Conservation (phyloP, 345 rosid species). For the Arabidopsis thaliana region DNA sequence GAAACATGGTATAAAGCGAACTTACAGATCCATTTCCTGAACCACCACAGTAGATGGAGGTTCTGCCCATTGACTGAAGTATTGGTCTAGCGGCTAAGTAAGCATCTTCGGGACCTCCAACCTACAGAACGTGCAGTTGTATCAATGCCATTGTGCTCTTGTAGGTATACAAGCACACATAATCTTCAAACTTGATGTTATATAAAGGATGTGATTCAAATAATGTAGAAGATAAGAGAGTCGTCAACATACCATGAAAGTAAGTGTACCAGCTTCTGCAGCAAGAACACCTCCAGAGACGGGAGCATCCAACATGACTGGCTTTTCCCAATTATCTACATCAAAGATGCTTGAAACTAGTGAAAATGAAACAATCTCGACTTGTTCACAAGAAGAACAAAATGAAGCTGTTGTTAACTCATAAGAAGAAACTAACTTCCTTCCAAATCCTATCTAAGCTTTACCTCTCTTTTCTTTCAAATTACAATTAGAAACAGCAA, state of each 20-base stretch:
- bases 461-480: slow-evolving; percentile 72
- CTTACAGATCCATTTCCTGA: slow-evolving; percentile 96
- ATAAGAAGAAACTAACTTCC: not conserved
- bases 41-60: slow-evolving; percentile 83
- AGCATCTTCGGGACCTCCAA: slow-evolving; percentile 87
- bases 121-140: slow-evolving; percentile 52
- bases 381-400: slow-evolving; percentile 2
- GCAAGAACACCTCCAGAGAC: slow-evolving; percentile 97
- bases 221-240: slow-evolving; percentile 19
- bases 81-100: slow-evolving; percentile 71
- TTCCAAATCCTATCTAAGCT: not conserved
- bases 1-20: slow-evolving; percentile 19
- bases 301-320: slow-evolving; percentile 96
- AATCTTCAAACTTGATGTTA: too few relatives aligned
- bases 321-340: slow-evolving; percentile 64
- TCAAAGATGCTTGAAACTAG: slow-evolving; percentile 13
- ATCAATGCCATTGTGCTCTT: not conserved
- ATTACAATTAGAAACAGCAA: slow-evolving; percentile 59
- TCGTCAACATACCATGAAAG: slow-evolving; percentile 70
- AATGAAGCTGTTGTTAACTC: not conserved
- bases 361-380: slow-evolving; percentile 20
- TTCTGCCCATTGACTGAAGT: slow-evolving; percentile 82
- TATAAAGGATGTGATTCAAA: not conserved
- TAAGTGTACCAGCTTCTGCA: slow-evolving; percentile 87
- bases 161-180: not conserved